Evolutionary conservation across 805 yeast genomes (phyloP), one percentile per base, ranked within the genome.

Genomic region (Wickerhamiella kazuoi): DNA sequence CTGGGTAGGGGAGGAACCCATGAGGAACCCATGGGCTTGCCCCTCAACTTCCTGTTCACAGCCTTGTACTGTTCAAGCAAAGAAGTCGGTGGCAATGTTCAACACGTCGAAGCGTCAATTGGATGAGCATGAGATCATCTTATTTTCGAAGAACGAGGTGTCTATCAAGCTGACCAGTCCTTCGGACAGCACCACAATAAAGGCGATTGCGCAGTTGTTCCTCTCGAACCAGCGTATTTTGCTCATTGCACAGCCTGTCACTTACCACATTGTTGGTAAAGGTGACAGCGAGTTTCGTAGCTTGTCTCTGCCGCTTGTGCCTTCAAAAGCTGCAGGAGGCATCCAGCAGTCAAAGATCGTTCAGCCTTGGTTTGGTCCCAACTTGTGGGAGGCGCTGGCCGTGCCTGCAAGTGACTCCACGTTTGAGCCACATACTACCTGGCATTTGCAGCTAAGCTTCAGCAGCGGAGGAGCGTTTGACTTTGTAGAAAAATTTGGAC

Each of bases 291-390:
- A 43, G 21, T 56, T 59, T 36, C 37, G 38, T 21, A 32, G 42
- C 2, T 20, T 50, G 5, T 34, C 37, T 7, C 42, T 55, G n/a
- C 52, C 54, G 3, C 35, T 57, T 15, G 34, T 38, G 13, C 34
- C 39, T 9, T 18, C 33, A 15, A 38, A 43, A 3, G 30, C 21
- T 1, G 19, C 14, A 14, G 45, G 45, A 3, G 45, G 43, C 8
- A 37, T 54, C 21, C 45, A 40, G 21, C 46, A 46, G 19, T 41
- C 47, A 20, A 34, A 39, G 24, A 36, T 57, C 15, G 43, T 46
- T 8, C 57, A 55, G 48, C 63, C 63, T 6, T 59, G 60, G 59
- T 46, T 58, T 20, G 63, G 63, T 3, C 61, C 63, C 16, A 52
- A 59, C 37, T 43, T 44, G 18, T 55, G 59, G 58, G 46, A 46